Conservation (phyloP, 2,329 filamentous ascomycete species). For the Neospermospora avenae region DNA sequence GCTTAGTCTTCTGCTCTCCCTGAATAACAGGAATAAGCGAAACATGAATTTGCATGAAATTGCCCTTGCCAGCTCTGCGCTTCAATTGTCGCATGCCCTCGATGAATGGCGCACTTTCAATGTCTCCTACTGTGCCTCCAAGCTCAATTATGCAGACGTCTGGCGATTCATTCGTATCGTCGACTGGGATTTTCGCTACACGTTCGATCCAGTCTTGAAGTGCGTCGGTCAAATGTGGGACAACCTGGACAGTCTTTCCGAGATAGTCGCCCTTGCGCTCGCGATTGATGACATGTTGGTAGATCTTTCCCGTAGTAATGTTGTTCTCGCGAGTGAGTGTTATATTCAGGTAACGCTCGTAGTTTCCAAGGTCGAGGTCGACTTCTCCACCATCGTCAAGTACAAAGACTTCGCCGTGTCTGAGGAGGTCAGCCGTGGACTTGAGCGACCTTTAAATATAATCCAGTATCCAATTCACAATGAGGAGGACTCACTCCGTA, state of each 20-base stretch:
- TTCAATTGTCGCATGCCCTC: slow-evolving; percentile 80
- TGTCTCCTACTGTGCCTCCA: slow-evolving; percentile 72
- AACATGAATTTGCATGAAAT: slow-evolving; percentile 88
- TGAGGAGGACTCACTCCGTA: slow-evolving; percentile 47
- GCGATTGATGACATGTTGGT: slow-evolving; percentile 79
- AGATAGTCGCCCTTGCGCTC: slow-evolving; percentile 61
- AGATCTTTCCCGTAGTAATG: slow-evolving; percentile 97
- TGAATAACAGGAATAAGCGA: slow-evolving; percentile 72
- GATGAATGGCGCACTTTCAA: slow-evolving; percentile 84
- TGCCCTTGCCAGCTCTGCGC: slow-evolving; percentile 67
- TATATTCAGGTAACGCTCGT: slow-evolving; percentile 78
- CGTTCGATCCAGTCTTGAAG: slow-evolving; percentile 92
- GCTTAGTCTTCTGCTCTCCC: slow-evolving; percentile 91
- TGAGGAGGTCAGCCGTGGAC: slow-evolving; percentile 33
- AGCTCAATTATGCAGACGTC: slow-evolving; percentile 88
- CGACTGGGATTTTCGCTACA: slow-evolving; percentile 80
- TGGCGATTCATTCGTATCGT: slow-evolving; percentile 76
- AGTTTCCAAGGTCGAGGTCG: slow-evolving; percentile 73
- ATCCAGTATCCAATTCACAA: not conserved
- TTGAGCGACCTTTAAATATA: not conserved
- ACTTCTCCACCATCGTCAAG: slow-evolving; percentile 78
- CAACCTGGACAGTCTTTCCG: slow-evolving; percentile 84
- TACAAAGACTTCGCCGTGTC: slow-evolving; percentile 88
- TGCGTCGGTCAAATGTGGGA: slow-evolving; percentile 86
- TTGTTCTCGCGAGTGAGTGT: slow-evolving; percentile 85